Conservation (phyloP, 139 green algal genomes). For the Tetratostichococcus sp. region DNA sequence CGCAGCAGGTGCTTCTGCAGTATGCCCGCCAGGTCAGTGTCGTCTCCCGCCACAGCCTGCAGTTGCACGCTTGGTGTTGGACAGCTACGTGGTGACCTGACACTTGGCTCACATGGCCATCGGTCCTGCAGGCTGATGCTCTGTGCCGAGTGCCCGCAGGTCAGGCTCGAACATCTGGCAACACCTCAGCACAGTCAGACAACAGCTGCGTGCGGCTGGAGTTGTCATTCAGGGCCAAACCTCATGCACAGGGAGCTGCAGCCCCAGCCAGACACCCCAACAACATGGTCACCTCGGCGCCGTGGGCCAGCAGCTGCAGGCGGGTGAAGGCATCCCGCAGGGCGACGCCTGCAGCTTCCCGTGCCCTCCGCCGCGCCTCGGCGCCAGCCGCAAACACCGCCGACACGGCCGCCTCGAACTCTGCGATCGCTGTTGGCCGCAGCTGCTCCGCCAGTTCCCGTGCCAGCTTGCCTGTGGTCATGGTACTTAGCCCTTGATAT, state of each 20-base stretch:
- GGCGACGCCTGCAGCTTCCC: constrained; percentile 40
- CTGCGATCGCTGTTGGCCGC: constrained; percentile 41
- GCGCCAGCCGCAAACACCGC: constrained; percentile 67
- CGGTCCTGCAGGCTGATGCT: too few species aligned
- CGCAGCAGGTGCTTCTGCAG: constrained; percentile 67
- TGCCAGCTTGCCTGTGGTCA: constrained; percentile 15
- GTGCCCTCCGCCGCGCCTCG: constrained; percentile 49
- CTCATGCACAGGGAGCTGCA: too few species aligned
- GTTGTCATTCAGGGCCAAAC: too few species aligned
- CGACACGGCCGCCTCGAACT: constrained; percentile 54
- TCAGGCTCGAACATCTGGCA: too few species aligned
- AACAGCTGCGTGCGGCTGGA: too few species aligned
- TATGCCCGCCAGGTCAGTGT: constrained; percentile 28
- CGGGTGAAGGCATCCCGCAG: constrained; percentile 19
- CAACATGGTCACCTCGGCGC: constrained; percentile 38
- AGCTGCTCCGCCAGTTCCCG: constrained; percentile 40
- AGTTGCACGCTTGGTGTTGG: neutral
- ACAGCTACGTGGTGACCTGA: too few species aligned
- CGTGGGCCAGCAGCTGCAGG: constrained; percentile 64
- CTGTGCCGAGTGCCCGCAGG: too few species aligned
- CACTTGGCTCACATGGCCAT: too few species aligned
- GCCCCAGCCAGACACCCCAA: too few species aligned
- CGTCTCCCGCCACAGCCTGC: constrained; percentile 9
- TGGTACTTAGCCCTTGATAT: too few species aligned
- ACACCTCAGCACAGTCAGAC: too few species aligned